Base-by-base conservation (phyloP, 306 rosid genomes). In the Canavalia gladiata region DNA sequence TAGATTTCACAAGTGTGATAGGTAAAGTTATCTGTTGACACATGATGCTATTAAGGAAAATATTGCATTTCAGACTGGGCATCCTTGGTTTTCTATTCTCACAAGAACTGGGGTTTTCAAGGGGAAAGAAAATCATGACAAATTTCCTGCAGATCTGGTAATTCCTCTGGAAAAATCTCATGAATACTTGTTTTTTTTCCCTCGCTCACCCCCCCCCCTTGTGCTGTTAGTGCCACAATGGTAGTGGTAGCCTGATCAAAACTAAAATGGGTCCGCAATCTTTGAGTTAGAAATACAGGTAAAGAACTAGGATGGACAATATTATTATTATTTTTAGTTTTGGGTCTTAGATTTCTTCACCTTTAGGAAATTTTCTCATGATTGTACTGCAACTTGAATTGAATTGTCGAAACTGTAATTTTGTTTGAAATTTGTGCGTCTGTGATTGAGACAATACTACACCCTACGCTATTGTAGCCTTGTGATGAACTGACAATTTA, bases 21-120 rank as follows among this genome's bases (percentile, higher is more conserved):
- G 13, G 10, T 76, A n/a, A 68, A 50, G 46, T 56, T 83, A 34
- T 58, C 42, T 74, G 60, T 64, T 66, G 79, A 72, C 29, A 41
- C 52, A 49, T 81, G 37, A 64, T 76, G 55, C 46, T 33, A 79
- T 28, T 64, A 0, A 39, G 11, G 81, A 42, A 31, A 64, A 13
- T 68, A 55, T 79, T 82, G 50, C 58, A 51, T 76, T 86, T 86
- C 90, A 95, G 99, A 88, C 91, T 0, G 99, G 97, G 58, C 88
- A 85, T 81, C 99, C 97, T 77, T 95, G 99, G 99, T 95, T 95
- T 90, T 93, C 97, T 41, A 95, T 95, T 85, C 88, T 95, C 81
- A 95, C 97, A 9, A 90, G 97, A 87, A 92, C 95, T 0, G 99
- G 99, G 18, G 97, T 91, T 80, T 95, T 91, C 83, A 95, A 90